phyloP scores from a whole-genome alignment of 805 yeast species.

The Huiozyma sinensis region DNA sequence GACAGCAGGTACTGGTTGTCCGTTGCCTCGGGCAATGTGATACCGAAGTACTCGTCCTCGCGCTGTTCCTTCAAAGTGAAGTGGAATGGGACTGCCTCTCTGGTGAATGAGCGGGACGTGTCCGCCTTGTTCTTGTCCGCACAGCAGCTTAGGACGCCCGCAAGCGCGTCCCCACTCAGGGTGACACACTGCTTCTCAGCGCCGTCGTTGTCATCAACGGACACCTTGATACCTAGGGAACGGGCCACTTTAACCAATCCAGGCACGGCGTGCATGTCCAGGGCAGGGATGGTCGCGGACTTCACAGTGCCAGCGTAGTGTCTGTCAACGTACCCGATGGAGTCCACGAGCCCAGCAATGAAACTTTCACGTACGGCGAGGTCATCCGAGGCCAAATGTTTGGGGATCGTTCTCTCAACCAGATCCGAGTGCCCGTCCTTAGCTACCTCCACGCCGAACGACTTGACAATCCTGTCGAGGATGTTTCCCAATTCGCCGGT shows the following conservation, averaged over 20 bases:
- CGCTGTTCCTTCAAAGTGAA: slow-evolving; percentile 24
- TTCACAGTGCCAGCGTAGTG: no score
- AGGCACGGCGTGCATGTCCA: no score
- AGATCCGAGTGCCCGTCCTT: no score
- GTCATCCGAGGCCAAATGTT: no score
- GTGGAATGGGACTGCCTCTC: slow-evolving; percentile 13
- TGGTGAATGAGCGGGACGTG: slow-evolving; percentile 1
- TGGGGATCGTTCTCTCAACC: no score
- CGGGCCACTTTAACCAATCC: slow-evolving; percentile 20
- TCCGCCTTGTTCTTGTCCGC: slow-evolving; percentile 9
- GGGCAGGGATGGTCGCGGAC: no score
- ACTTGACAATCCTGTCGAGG: no score
- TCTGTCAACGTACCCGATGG: no score
- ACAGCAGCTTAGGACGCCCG: slow-evolving; percentile 21
- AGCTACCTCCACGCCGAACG: no score
- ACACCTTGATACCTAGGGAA: slow-evolving; percentile 32
- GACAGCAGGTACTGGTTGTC: slow-evolving; percentile 36
- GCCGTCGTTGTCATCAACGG: slow-evolving; percentile 9
- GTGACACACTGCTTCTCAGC: slow-evolving; percentile 1
- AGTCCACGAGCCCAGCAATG: no score
- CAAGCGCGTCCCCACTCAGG: slow-evolving; percentile 20
- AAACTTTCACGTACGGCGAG: no score
- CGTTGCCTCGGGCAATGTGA: slow-evolving; percentile 31
- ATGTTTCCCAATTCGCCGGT: no score
- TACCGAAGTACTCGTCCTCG: slow-evolving; percentile 33